Evolutionary conservation across 768 basidiomycete genomes (phyloP), one percentile per base, ranked within the genome.

Genomic region (Boletus pseudo-olivaceus): DNA sequence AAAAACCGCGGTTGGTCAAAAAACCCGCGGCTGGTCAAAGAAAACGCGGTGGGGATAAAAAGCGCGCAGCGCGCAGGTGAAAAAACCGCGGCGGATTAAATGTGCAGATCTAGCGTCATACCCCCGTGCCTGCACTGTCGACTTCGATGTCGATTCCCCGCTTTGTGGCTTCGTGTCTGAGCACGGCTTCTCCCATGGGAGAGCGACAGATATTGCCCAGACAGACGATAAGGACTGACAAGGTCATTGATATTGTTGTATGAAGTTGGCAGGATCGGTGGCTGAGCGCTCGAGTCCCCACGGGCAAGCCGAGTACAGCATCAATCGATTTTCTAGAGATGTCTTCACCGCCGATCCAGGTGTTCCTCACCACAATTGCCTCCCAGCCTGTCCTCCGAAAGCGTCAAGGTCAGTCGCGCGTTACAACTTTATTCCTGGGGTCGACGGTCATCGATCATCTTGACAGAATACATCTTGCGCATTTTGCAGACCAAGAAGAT

Each of bases 111-210:
- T n/a, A n/a, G n/a, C n/a, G n/a, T n/a, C n/a, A n/a, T n/a, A n/a
- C n/a, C n/a, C n/a, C n/a, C n/a, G n/a, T n/a, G 1, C 93, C 93
- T 60, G 87, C 88, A 47, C 90, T 92, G 61, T 94, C 91, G 30
- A 94, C 87, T 12, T 69, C 63, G 56, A 94, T 76, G 46, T 85
- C 78, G 38, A 90, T 64, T 12, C 82, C 83, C 33, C 88, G 83
- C 62, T 84, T 78, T 46, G 76, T 71, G 9, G 88, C 89, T 53
- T 83, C 78, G 50, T 90, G 78, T 55, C 73, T 77, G 30, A 95
- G 77, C 23, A 95, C 89, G 2, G 92, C 93, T 73, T 94, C 91
- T 30, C 92, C 93, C 84, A 96, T 91, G 0, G 93, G 93, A 23
- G 90, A 93, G 33, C 93, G 85, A 66, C 92, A 92, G 54, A 92